Conservation (phyloP, 352 stramenopile genomes). For the Phytophthora vignae region DNA sequence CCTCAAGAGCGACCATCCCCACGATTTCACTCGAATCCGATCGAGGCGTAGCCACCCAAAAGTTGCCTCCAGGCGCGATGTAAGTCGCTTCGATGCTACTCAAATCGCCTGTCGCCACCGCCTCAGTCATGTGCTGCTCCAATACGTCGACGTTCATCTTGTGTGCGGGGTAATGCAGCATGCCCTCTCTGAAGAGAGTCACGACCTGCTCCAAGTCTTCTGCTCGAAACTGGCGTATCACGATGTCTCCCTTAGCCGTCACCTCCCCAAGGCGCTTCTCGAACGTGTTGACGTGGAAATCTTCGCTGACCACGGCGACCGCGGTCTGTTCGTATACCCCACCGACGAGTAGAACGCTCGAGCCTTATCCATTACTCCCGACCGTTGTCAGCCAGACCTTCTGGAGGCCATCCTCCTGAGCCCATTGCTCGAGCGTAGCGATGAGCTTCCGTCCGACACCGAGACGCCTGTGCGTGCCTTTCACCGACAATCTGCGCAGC, state of each 20-base stretch:
- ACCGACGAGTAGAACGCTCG: slow-evolving; percentile 41
- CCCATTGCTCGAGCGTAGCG: slow-evolving; percentile 50
- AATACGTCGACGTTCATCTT: slow-evolving; percentile 20
- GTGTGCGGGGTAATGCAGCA: slow-evolving; percentile 30
- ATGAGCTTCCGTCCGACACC: slow-evolving; percentile 51
- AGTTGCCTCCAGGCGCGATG: slow-evolving; percentile 29
- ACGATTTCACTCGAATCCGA: slow-evolving; percentile 16
- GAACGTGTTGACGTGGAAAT: slow-evolving; percentile 41
- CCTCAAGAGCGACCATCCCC: slow-evolving; percentile 31
- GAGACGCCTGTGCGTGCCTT: slow-evolving; percentile 39
- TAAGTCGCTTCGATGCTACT: slow-evolving; percentile 27
- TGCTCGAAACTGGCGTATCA: slow-evolving; percentile 25
- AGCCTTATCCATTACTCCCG: slow-evolving; percentile 33
- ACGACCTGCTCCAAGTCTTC: slow-evolving; percentile 27
- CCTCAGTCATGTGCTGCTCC: slow-evolving; percentile 22
- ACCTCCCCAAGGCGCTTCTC: slow-evolving; percentile 24
- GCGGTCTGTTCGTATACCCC: slow-evolving; percentile 35
- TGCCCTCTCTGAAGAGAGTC: slow-evolving; percentile 29
- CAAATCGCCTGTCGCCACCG: slow-evolving; percentile 26
- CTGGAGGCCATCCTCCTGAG: slow-evolving; percentile 15
- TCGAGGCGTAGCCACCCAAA: slow-evolving; percentile 30
- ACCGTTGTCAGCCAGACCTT: slow-evolving; percentile 50
- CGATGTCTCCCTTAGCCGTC: slow-evolving; percentile 1
- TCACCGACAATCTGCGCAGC: slow-evolving; percentile 57
- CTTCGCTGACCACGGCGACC: slow-evolving; percentile 22